These are phyloP conservation scores for Alternaria sp. DNA, from an alignment of 2,329 filamentous ascomycete species.

Conservation along the genomic window DNA sequence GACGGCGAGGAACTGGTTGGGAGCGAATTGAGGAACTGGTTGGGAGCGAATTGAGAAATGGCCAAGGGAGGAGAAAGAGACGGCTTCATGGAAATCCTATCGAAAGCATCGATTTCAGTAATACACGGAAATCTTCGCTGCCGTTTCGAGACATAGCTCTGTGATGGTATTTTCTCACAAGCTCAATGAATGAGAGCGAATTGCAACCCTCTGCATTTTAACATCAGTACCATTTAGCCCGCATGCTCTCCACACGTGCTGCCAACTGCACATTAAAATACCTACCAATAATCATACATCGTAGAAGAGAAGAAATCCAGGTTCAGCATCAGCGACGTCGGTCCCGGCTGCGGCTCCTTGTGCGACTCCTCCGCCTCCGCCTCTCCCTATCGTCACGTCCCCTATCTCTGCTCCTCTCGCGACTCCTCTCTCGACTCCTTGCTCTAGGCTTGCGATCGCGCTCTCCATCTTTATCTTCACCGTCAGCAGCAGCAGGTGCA, in stretches of 20 bases:
- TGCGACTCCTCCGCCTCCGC: conserved; percentile 30
- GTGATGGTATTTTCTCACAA: too few species aligned
- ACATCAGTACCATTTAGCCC: not conserved
- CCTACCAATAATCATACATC: conserved; percentile 16
- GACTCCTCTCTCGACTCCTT: conserved; percentile 26
- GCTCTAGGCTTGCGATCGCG: conserved; percentile 41
- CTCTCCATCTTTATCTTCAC: conserved; percentile 30
- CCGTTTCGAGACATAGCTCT: too few species aligned
- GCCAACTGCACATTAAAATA: not conserved
- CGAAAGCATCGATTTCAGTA: not conserved
- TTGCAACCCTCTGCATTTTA: not conserved
- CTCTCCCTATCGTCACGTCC: conserved; percentile 27
- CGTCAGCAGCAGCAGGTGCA: conserved; percentile 9
- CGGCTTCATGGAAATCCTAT: too few species aligned
- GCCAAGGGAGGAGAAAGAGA: not conserved
- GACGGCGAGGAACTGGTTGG: not conserved
- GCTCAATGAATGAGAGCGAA: not conserved
- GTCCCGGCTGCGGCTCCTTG: conserved; percentile 31
- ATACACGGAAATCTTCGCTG: too few species aligned
- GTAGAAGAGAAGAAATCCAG: not conserved
- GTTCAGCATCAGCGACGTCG: conserved; percentile 22
- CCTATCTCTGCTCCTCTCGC: conserved; percentile 20
- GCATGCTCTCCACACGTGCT: too few species aligned
- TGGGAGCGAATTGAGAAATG: not conserved
- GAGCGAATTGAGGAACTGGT: not conserved